These are phyloP conservation scores for Senecio squalidus DNA, from an alignment of 140 eudicot species.

Conservation along the genomic window DNA sequence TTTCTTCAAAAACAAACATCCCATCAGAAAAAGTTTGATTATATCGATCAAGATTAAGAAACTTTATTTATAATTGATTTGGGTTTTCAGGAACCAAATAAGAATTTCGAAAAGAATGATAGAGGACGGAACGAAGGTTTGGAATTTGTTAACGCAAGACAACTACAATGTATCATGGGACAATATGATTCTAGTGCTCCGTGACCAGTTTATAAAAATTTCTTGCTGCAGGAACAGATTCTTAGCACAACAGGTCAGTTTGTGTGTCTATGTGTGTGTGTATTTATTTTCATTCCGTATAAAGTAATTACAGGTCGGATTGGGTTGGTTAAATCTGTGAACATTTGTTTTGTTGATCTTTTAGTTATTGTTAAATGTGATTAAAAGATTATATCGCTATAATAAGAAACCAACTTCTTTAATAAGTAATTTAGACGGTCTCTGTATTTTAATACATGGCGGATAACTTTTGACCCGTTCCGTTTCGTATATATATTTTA, in stretches of 20 bases:
- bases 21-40: not conserved
- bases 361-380: not conserved
- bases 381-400: not conserved
- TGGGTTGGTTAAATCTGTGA: not conserved
- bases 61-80: constrained; percentile 6
- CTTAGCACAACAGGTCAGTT: constrained; percentile 54
- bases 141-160: constrained; percentile 56
- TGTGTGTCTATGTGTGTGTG: not conserved
- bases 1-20: not conserved
- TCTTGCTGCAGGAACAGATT: constrained; percentile 58
- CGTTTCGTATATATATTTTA: not conserved
- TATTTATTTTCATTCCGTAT: too few relatives aligned
- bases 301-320: too few relatives aligned
- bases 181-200: constrained; percentile 46
- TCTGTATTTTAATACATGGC: constrained; percentile 3
- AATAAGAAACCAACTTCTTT: not conserved
- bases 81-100: constrained; percentile 65
- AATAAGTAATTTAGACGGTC: not conserved
- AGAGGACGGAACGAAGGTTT: constrained; percentile 75
- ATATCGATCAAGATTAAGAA: not conserved
- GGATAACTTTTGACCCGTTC: not conserved
- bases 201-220: constrained; percentile 55
- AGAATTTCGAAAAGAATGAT: constrained; percentile 67
- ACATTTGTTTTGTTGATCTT: not conserved
- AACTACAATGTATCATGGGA: constrained; percentile 64